phyloP scores from a whole-genome alignment of 305 asterid genomes.

The Solanum hybrid region DNA sequence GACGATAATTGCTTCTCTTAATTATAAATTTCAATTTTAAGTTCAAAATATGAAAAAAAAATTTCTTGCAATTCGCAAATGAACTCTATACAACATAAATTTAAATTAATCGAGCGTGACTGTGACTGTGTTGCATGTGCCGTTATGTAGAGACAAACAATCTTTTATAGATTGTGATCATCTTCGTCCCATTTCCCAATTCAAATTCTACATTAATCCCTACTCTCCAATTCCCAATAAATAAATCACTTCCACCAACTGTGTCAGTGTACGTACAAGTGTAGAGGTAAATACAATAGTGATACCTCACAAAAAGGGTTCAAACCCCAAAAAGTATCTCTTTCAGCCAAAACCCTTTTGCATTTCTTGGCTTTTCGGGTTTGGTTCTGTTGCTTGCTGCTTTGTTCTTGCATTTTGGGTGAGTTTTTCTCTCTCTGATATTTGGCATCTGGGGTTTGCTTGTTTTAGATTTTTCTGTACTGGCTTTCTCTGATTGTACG shows the following conservation, averaged over 20 bases:
- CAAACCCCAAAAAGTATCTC: background rate
- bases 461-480: background rate
- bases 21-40: too few species aligned
- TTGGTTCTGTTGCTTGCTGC: background rate
- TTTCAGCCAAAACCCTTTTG: background rate
- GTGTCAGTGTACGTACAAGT: background rate
- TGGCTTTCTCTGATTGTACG: background rate
- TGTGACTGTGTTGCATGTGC: background rate
- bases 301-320: background rate
- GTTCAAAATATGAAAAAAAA: too few species aligned
- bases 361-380: background rate
- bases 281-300: background rate
- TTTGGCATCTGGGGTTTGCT: background rate
- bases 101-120: too few species aligned
- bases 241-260: background rate
- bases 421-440: background rate
- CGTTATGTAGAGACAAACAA: background rate
- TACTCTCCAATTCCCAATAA: background rate
- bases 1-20: too few species aligned
- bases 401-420: background rate
- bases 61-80: background rate
- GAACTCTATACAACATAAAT: too few species aligned
- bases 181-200: background rate
- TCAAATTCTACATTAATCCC: background rate
- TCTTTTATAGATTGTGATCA: background rate